These are phyloP conservation scores for Mayamaea pseudoterrestris DNA, from an alignment of 108 stramenopile species.

Conservation along the genomic window DNA sequence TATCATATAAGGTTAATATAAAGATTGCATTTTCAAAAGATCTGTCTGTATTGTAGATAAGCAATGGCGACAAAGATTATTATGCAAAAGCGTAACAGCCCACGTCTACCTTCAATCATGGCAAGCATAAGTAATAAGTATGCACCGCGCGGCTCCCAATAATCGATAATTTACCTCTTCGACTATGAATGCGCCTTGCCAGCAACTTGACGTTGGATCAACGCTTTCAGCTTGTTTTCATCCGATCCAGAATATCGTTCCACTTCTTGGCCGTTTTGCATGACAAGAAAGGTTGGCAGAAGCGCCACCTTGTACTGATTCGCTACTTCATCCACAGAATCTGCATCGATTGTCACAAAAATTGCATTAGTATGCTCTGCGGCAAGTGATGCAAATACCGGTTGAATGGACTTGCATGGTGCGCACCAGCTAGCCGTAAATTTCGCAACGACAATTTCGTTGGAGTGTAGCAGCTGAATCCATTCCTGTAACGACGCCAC, in stretches of 20 bases:
- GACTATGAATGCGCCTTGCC: too few relatives aligned
- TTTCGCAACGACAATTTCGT: constrained; percentile 36
- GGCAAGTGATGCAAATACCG: constrained; percentile 39
- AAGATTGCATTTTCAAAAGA: too few relatives aligned
- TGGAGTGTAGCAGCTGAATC: background rate
- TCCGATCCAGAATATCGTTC: constrained; percentile 1
- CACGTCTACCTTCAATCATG: too few relatives aligned
- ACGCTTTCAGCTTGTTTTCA: background rate
- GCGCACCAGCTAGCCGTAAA: constrained; percentile 85
- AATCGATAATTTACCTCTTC: too few relatives aligned
- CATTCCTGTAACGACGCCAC: constrained; percentile 19
- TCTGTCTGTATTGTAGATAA: too few relatives aligned
- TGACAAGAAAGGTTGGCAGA: constrained; percentile 80
- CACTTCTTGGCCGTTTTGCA: constrained; percentile 6
- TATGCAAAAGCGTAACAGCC: too few relatives aligned
- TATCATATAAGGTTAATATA: too few relatives aligned
- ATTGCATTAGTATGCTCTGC: constrained; percentile 7
- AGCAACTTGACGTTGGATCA: too few relatives aligned
- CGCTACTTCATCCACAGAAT: constrained; percentile 65
- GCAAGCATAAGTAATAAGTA: too few relatives aligned
- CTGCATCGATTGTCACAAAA: constrained; percentile 59
- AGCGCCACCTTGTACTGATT: constrained; percentile 41
- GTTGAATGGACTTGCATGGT: constrained; percentile 71
- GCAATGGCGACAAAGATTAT: too few relatives aligned
- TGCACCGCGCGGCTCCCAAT: too few relatives aligned